Base-by-base conservation (phyloP, 768 basidiomycete species). In the Hypholoma fasciculare region DNA sequence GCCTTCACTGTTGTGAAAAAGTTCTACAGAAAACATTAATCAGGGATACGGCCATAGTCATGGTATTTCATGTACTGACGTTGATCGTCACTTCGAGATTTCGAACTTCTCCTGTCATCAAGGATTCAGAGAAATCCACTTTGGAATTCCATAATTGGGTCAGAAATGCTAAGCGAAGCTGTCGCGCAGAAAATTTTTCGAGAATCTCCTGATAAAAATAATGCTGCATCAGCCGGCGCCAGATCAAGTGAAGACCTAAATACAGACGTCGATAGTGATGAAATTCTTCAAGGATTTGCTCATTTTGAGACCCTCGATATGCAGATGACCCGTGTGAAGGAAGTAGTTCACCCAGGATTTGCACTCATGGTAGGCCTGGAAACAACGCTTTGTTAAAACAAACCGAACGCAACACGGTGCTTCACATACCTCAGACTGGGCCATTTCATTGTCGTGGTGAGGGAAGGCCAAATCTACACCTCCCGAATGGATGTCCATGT, bases 261-360 rank as follows among this genome's bases (percentile, higher is more conserved):
- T 34, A 67, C 88, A 71, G 67, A 92, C 91, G 65, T 92, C 88
- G 57, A 99, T 97, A 7, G 97, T 98, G 66, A 98, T 97, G 70
- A 98, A 99, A 69, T 99, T 99, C 73, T 99, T 99, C 61, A 99
- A 75, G 9, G 94, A 96, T 75, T 99, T 99, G 77, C 92, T 95
- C 97, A 99, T 99, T 74, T 99, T 99, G 58, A 97, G 78, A 8
- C 97, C 97, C 71, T 97, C 94, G 64, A 99, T 98, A 71, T 98
- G 96, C 36, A 99, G 77, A 77, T 99, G 97, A 11, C 97, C 97
- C 0, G 96, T 98, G 73, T 99, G 97, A 49, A 98, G 77, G 78
- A 99, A 99, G 72, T 98, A 99, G 70, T 97, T 98, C 64, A 98
- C 96, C 97, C 97, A 99, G 62, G 94, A 82, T 26, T 79, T 71